Evolutionary conservation across 768 basidiomycete genomes (phyloP).

Genomic region (Mycena leptocephala): DNA sequence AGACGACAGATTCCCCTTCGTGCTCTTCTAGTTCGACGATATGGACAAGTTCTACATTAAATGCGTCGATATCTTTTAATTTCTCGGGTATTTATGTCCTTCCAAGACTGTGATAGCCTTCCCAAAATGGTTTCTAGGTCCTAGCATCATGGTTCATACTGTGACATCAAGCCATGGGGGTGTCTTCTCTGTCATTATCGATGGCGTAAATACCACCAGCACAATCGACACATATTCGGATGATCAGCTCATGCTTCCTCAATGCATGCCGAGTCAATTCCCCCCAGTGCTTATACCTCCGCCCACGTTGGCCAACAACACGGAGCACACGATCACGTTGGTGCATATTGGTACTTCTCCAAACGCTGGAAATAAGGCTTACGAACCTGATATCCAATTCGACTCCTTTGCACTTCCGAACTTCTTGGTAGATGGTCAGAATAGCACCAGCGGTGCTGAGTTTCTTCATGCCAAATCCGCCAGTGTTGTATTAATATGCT

Average conservation of each 20-base stretch:
- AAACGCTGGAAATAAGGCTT: background rate
- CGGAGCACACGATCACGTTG: background rate
- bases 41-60: slow-evolving; percentile 31
- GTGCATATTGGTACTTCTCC: background rate
- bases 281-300: background rate
- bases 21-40: slow-evolving; percentile 15
- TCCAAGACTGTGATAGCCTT: background rate
- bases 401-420: background rate
- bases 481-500: background rate
- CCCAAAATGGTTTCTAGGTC: slow-evolving; percentile 32
- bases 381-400: background rate
- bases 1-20: slow-evolving; percentile 6
- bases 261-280: slow-evolving; percentile 9
- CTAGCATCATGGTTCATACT: slow-evolving; percentile 39
- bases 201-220: slow-evolving; percentile 36
- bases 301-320: background rate
- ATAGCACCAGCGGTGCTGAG: background rate
- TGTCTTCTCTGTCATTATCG: slow-evolving; percentile 35
- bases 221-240: slow-evolving; percentile 36
- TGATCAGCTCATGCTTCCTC: background rate
- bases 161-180: slow-evolving; percentile 38
- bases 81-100: slow-evolving; percentile 36
- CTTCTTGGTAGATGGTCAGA: background rate
- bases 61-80: slow-evolving; percentile 38
- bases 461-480: background rate